Percentiles rank a stretch among this genome's conserved stretches.
Conservation (phyloP, 371 early-diverging fungal genomes). For the Zancudomyces culisetae region DNA sequence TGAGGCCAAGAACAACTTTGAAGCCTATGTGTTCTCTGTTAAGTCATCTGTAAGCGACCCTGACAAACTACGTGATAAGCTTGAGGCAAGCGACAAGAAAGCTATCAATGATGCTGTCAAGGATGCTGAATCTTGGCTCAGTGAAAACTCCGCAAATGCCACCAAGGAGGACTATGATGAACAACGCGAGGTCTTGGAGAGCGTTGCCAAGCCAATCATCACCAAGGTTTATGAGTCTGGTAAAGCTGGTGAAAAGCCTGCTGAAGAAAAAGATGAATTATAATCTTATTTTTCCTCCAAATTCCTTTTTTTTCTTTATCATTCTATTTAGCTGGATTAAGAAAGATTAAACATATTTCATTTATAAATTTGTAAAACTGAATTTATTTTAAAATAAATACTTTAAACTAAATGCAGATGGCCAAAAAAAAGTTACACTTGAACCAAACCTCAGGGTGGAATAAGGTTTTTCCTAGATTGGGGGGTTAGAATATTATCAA, state of each 20-base stretch:
- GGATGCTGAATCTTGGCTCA: constrained; percentile 76
- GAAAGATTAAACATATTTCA: too few relatives aligned
- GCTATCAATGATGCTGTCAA: constrained; percentile 61
- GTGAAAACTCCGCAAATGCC: constrained; percentile 57
- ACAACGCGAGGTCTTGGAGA: constrained; percentile 86
- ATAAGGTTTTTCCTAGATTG: too few relatives aligned
- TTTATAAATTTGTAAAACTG: too few relatives aligned
- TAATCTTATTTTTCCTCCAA: constrained; percentile 9
- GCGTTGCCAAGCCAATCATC: constrained; percentile 87
- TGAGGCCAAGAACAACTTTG: constrained; percentile 76
- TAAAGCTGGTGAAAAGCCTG: constrained; percentile 15
- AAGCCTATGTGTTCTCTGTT: constrained; percentile 77
- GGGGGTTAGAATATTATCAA: too few relatives aligned
- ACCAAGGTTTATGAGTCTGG: constrained; percentile 63
- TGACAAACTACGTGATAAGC: constrained; percentile 70
- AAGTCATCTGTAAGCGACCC: constrained; percentile 36
- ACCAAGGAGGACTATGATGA: constrained; percentile 87
- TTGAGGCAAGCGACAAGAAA: constrained; percentile 65
- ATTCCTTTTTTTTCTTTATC: too few relatives aligned
- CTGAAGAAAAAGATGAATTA: constrained; percentile 21
- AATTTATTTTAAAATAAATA: too few relatives aligned
- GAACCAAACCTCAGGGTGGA: too few relatives aligned
- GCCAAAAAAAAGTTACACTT: too few relatives aligned
- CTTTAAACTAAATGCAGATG: too few relatives aligned
- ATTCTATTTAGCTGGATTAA: too few relatives aligned